Base-by-base conservation (phyloP, 768 basidiomycete genomes). In the Amanita exitialis region DNA sequence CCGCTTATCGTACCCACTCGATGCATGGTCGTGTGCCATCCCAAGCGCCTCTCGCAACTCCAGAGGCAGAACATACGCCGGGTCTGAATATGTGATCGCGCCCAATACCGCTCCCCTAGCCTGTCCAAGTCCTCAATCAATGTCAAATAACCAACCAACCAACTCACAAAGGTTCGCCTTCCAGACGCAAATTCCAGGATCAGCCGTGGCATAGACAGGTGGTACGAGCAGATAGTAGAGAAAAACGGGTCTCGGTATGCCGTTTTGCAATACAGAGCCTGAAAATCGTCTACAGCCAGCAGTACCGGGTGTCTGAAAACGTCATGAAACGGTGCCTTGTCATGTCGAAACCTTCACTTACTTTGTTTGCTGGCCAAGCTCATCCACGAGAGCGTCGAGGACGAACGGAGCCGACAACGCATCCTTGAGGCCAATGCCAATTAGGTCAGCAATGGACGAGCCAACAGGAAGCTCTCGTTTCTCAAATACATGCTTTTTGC, bases 281-380 rank as follows among this genome's bases (percentile, higher is more conserved):
- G 93, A 63, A 90, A 80, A 58, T 95, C 92, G 56, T 96, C 93
- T 1, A 94, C 71, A 0, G 91, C 92, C 27, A 94, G 68, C 5
- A 96, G 62, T 2, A 95, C 85, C 0, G 90, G 90, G 58, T 73
- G 69, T 39, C 90, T 92, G 53, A 8, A 46, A 18, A 21, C 15
- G 25, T 56, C 16, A 47, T 49, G 43, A 13, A 12, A 30, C 18
- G 18, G 39, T 4, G 1, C 15, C n/a, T 34, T 28, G 35, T 8
- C 3, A 25, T 27, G 5, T 3, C 27, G 20, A 48, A 28, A 38
- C 12, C 12, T 9, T n/a, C 36, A 23, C 13, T 57, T 50, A 92
- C 86, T 73, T 61, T 1, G 70, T 79, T 60, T 94, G 91, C 37
- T 60, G 62, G 16, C 78, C 77, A 4, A 95, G 64, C 55, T 82